Base-by-base conservation (phyloP, 306 rosid species). In the Corylus heterophylla region DNA sequence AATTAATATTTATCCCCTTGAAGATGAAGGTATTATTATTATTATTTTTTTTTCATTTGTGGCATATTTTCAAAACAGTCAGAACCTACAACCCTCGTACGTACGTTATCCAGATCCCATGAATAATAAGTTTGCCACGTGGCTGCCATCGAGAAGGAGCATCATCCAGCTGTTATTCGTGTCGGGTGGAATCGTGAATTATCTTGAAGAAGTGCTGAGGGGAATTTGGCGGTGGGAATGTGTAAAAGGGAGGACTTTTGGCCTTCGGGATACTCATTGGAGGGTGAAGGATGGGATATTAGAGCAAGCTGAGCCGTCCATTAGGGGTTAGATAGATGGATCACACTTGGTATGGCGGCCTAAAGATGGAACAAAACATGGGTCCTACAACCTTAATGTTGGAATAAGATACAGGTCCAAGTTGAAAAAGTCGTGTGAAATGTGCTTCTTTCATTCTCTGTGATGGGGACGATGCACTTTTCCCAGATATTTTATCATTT, bases 121-220 rank as follows among this genome's bases (percentile, higher is more conserved):
- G 48, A 42, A n/a, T n/a, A 48, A 56, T 45, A 9, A 44, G 8
- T 18, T 58, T 12, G 56, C 55, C 61, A 79, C 78, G 78, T 73
- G 83, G 50, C 44, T 16, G 12, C 8, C 48, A 59, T 55, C 13
- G 27, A 42, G 9, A 74, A 39, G 49, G 10, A 73, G 83, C 83
- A 64, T 74, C 56, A 74, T 73, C 68, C 78, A 73, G 83, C 78
- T 73, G 83, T 71, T 50, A 5, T 37, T 35, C 5, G 59, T 52
- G 7, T 62, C 27, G n/a, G 3, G 12, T 14, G 7, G 18, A 22
- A 76, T 76, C n/a, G 20, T 11, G 48, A 12, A 73, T 54, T 16
- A 25, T 25, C 20, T 59, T 1, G 42, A 62, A 13, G 10, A 42
- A 67, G 29, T 16, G 27, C 13, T 64, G 11, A 16, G 70, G 3